phyloP scores from a whole-genome alignment of 2,329 filamentous ascomycete genomes.

The Scopulariopsis brevicaulis region DNA sequence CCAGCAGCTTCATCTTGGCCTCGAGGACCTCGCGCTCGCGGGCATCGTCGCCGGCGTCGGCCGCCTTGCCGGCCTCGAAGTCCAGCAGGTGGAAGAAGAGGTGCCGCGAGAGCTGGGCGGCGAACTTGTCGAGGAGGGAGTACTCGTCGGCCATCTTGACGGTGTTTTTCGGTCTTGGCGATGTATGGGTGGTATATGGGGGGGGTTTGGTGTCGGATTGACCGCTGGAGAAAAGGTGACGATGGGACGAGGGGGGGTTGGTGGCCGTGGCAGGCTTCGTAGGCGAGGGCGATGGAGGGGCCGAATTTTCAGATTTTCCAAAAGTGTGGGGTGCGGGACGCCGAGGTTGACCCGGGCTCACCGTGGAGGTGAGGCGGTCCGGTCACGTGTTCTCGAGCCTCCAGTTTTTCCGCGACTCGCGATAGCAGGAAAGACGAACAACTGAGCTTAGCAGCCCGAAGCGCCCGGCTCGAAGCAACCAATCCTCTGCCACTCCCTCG shows the following conservation, averaged over 20 bases:
- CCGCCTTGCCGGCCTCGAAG: slow-evolving; percentile 74
- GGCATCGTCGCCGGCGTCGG: slow-evolving; percentile 53
- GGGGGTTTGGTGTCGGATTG: not conserved
- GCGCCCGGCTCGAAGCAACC: not conserved
- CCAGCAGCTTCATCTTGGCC: slow-evolving; percentile 86
- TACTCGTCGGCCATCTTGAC: slow-evolving; percentile 9
- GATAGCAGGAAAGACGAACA: not conserved
- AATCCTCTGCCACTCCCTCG: not conserved
- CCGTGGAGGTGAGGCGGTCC: not conserved
- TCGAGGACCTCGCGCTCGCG: slow-evolving; percentile 61
- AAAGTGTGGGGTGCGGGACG: not conserved
- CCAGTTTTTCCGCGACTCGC: not conserved
- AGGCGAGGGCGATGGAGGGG: slow-evolving; percentile 2
- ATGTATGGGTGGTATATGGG: not conserved
- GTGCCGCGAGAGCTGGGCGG: slow-evolving; percentile 88
- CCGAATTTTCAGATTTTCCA: slow-evolving; percentile 3
- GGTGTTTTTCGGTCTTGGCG: not conserved
- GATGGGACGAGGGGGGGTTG: not conserved
- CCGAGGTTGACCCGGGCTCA: not conserved
- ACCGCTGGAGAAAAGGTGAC: not conserved
- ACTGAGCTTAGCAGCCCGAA: not conserved
- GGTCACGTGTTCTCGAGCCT: not conserved
- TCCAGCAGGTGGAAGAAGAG: slow-evolving; percentile 94
- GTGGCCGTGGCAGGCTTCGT: not conserved
- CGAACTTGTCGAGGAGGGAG: slow-evolving; percentile 46